These are phyloP conservation scores for Fraxinus quadrangulata DNA, from an alignment of 257 asterid genomes.

Conservation along the genomic window DNA sequence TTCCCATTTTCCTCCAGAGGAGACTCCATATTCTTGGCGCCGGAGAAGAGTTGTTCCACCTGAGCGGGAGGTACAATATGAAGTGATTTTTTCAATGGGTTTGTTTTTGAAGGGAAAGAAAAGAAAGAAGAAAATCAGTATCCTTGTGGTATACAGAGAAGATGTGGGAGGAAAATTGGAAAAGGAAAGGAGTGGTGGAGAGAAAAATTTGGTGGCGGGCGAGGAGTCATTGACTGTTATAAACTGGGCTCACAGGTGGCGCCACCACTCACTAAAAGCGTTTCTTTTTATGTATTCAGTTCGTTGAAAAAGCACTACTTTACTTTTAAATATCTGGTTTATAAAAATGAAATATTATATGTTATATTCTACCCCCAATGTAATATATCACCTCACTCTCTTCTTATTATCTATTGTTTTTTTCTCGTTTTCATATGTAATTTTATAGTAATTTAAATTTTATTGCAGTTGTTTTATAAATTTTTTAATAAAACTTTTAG, in stretches of 20 bases:
- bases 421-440: too few species aligned
- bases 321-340: too few species aligned
- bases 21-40: slow-evolving; percentile 37
- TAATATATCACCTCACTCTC: too few species aligned
- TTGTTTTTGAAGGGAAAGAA: not conserved
- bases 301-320: not conserved
- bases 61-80: not conserved
- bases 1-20: slow-evolving; percentile 31
- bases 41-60: not conserved
- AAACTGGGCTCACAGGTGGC: not conserved
- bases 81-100: not conserved
- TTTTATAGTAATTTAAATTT: too few species aligned
- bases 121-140: not conserved
- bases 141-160: not conserved
- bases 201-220: slow-evolving; percentile 20
- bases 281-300: not conserved
- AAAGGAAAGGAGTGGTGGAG: not conserved
- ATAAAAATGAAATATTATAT: not conserved
- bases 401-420: too few species aligned
- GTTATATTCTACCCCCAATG: too few species aligned
- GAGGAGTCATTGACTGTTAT: not conserved
- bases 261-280: not conserved
- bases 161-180: not conserved
- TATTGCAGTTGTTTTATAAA: too few species aligned
- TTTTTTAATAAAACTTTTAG: too few species aligned